Evolutionary conservation across 192 early-diverging fungal genomes (phyloP), one percentile per base, ranked within the genome.

Genomic region (Coemansia sp.): DNA sequence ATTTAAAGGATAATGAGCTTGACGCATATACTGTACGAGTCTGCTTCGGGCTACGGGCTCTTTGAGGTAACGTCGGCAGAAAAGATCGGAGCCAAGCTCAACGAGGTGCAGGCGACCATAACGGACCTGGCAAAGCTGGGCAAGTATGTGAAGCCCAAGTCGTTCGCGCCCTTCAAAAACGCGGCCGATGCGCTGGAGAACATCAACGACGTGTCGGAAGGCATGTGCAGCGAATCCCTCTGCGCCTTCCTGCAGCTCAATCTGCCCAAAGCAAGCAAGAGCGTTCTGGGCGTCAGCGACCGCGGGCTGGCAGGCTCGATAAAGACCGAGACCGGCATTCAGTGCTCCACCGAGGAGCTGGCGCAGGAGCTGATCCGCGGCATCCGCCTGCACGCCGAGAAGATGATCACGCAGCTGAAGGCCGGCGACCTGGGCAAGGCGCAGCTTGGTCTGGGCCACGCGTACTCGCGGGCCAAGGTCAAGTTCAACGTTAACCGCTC

Each of bases 401-500:
- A 91, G 70, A 69, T 99, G 59, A 80, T 99, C 41, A 61, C 79
- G 47, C 90, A 93, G 74, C 78, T 98, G 37, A 96, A 94, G 86
- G 82, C 87, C 11, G 92, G 93, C 52, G 97, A 99, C 72, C 79
- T 99, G 48, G 86, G 88, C 61, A 83, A 85, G 62, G 94, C 93
- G 36, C 94, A 97, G 81, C 87, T 99, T 16, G 97, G 97, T 80
- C 83, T 99, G 44, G 95, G 95, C 64, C 97, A 99, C 82, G 88
- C 90, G 12, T 97, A 96, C 82, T 99, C 97, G 56, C 87, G 97
- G 36, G 88, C 93, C 48, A 99, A 99, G 78, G 94, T 99, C 65
- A 97, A 99, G 91, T 99, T 99, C 84, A 96, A 97, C 82, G 94
- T 97, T 46, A 94, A 99, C 86, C 80, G 94, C 55, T 87, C 87